These are phyloP conservation scores for Annulohypoxylon stygium DNA, from an alignment of 495 filamentous ascomycete species.

Conservation along the genomic window DNA sequence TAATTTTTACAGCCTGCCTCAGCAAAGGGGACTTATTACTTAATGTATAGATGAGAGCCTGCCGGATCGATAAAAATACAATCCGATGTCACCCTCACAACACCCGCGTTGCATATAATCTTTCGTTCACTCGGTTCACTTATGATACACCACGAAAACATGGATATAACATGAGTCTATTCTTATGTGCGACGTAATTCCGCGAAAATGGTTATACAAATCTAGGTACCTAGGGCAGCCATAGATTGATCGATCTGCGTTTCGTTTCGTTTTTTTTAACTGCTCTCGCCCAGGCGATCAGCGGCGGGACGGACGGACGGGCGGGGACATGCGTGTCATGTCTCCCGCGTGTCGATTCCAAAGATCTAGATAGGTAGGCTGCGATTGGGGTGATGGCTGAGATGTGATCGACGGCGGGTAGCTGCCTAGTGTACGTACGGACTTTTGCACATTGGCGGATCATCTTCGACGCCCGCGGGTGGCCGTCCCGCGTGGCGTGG, in stretches of 20 bases:
- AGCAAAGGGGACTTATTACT: background rate
- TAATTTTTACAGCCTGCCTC: constrained; percentile 24
- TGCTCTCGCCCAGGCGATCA: background rate
- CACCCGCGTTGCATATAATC: background rate
- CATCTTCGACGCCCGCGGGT: no score
- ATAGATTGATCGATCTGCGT: constrained; percentile 2
- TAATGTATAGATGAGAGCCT: constrained; percentile 12
- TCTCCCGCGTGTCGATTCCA: background rate
- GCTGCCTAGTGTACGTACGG: background rate
- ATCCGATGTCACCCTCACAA: background rate
- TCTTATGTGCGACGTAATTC: background rate
- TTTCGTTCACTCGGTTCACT: background rate
- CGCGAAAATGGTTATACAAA: background rate
- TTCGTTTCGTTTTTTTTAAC: background rate
- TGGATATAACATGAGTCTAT: background rate
- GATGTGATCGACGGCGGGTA: background rate
- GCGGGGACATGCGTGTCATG: constrained; percentile 6
- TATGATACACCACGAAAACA: background rate
- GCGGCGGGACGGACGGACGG: background rate
- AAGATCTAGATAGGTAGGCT: background rate
- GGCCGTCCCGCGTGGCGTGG: background rate
- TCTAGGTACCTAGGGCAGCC: no score
- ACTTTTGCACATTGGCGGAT: background rate
- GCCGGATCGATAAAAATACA: constrained; percentile 17
- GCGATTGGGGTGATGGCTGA: background rate